Conservation (phyloP, 1,139 yeast genomes). For the Meyerozyma elateridarum region DNA sequence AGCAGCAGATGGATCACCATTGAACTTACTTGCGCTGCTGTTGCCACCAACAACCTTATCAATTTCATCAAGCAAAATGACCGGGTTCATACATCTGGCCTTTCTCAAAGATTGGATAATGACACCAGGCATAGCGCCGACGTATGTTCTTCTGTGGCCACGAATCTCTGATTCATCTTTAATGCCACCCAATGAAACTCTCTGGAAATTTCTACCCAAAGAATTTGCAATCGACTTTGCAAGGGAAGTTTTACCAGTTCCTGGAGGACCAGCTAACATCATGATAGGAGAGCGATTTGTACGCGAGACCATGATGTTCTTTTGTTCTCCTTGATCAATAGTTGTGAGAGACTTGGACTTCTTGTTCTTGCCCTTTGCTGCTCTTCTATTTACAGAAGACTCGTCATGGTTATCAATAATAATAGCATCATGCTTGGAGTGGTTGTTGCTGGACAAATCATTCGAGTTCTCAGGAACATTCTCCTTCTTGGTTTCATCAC, state of each 20-base stretch:
- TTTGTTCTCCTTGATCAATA: slow-evolving; percentile 9
- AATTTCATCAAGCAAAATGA: slow-evolving; percentile 83
- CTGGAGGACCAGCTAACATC: slow-evolving; percentile 90
- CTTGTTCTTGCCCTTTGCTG: slow-evolving; percentile 24
- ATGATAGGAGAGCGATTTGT: slow-evolving; percentile 65
- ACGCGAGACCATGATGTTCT: slow-evolving; percentile 27
- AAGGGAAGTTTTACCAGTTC: slow-evolving; percentile 89
- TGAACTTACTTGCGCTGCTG: slow-evolving; percentile 41
- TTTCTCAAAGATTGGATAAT: slow-evolving; percentile 75
- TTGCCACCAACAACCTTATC: slow-evolving; percentile 73
- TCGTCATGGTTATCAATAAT: slow-evolving; percentile 38
- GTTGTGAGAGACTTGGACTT: slow-evolving; percentile 16
- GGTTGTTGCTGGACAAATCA: background rate
- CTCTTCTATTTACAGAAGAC: slow-evolving; percentile 23
- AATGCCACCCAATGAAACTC: slow-evolving; percentile 84
- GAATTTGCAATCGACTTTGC: slow-evolving; percentile 86
- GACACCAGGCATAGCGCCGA: slow-evolving; percentile 92
- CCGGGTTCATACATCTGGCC: slow-evolving; percentile 79
- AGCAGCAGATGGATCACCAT: slow-evolving; percentile 93
- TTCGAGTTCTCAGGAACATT: slow-evolving; percentile 11
- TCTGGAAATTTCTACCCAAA: slow-evolving; percentile 72
- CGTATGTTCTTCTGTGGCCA: slow-evolving; percentile 90
- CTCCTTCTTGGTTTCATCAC: slow-evolving; percentile 10
- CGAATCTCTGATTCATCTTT: slow-evolving; percentile 88
- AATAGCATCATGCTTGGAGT: slow-evolving; percentile 16